Conservation (phyloP, 805 yeast species). For the Starmera amethionina region DNA sequence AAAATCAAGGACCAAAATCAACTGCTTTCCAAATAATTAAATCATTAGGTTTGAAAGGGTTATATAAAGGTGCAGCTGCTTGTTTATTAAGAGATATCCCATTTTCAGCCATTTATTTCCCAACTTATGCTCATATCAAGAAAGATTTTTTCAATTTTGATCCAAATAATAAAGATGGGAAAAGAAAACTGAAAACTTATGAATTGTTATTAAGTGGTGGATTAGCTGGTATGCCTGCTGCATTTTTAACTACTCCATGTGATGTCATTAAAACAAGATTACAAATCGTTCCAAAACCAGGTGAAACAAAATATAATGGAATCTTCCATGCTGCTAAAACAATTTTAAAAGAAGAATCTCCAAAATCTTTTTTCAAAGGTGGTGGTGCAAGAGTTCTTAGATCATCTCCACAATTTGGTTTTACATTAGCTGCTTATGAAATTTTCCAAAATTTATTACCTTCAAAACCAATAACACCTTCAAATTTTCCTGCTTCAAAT, state of each 20-base stretch:
- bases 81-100: conserved; percentile 94
- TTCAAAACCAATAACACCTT: conserved; percentile 6
- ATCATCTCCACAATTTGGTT: conserved; percentile 97
- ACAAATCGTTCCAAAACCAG: conserved; percentile 72
- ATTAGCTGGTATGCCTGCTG: conserved; percentile 96
- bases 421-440: conserved; percentile 96
- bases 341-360: conserved; percentile 75
- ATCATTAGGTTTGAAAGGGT: conserved; percentile 73
- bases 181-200: conserved; percentile 61
- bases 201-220: conserved; percentile 86
- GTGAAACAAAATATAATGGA: conserved; percentile 70
- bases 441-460: conserved; percentile 75
- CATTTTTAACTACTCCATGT: conserved; percentile 91
- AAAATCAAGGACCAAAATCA: conserved; percentile 26
- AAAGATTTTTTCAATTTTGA: conserved; percentile 74
- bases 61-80: conserved; percentile 87
- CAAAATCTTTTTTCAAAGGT: conserved; percentile 87
- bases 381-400: conserved; percentile 90
- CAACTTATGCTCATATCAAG: conserved; percentile 90
- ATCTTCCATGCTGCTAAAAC: conserved; percentile 67
- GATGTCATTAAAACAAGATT: conserved; percentile 94
- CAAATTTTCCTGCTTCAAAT: not conserved
- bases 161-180: conserved; percentile 51
- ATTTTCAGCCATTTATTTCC: conserved; percentile 93
- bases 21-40: conserved; percentile 67